Base-by-base conservation (phyloP, 2,329 filamentous ascomycete species). In the Venturia asperata region DNA sequence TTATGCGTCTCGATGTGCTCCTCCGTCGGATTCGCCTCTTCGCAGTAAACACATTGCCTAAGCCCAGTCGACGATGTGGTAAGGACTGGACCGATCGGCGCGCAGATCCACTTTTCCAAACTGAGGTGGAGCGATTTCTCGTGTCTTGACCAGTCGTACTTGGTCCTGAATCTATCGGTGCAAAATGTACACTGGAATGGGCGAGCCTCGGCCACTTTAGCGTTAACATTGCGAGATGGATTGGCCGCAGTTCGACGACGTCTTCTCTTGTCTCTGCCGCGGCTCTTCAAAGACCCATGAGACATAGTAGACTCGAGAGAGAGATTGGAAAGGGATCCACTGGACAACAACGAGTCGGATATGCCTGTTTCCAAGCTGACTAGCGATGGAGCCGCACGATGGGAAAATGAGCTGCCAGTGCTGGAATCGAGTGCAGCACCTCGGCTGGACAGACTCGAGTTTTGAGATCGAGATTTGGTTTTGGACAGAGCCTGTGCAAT, bases 41-140 rank as follows among this genome's bases (percentile, higher is more conserved):
- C 79, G 72, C 85, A 87, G 70, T 85, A 87, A 1, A 83, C 83
- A 71, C 85, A 87, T 62, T 80, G 77, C 63, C 78, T 78, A 68
- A 81, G 75, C 37, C 85, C 84, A n/a, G 81, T 86, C 1, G 78
- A 71, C 41, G 85, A 82, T 1, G 84, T 81, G 65, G 74, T 74
- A 34, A 87, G 83, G 43, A 86, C 74, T 5, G 81, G 81, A 6
- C 85, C 85, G 5, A 81, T 73, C 2, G 84, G 85, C 41, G 83
- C 82, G 69, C 85, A 87, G 10, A 83, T 83, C 81, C 80, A 56
- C 83, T 90, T 67, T 86, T 83, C 88, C 82, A 90, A 65, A 80
- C 80, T 76, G 85, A 82, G 7, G 84, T 90, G 69, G 84, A 75
- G 72, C 83, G 87, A 68, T 86, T 77, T 62, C 71, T 91, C 87